Evolutionary conservation across 352 stramenopile genomes (phyloP).

Genomic region (Sclerospora graminicola): DNA sequence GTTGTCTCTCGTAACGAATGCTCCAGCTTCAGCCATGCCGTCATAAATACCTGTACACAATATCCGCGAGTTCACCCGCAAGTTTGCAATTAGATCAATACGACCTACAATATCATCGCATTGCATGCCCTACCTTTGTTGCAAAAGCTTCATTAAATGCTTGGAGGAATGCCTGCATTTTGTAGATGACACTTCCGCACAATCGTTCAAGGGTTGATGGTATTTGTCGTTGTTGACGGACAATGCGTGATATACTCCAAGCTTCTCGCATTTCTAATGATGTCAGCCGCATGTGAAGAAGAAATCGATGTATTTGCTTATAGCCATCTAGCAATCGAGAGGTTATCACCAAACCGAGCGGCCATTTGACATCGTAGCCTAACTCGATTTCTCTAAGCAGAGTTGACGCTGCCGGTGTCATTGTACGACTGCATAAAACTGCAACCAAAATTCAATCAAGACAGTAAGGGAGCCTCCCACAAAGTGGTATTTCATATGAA

Average conservation of each 20-base stretch:
- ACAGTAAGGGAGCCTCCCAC: not conserved
- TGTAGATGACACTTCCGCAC: slow-evolving; percentile 25
- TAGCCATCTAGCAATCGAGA: slow-evolving; percentile 23
- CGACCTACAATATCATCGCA: not conserved
- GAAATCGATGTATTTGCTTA: slow-evolving; percentile 30
- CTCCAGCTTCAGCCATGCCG: slow-evolving; percentile 27
- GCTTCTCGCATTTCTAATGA: slow-evolving; percentile 29
- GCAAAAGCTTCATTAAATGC: slow-evolving; percentile 43
- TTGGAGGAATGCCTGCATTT: slow-evolving; percentile 28
- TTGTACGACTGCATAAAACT: slow-evolving; percentile 30
- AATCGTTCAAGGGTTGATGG: slow-evolving; percentile 12
- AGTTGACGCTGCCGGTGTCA: slow-evolving; percentile 17
- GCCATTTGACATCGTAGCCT: slow-evolving; percentile 37
- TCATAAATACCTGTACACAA: slow-evolving; percentile 29
- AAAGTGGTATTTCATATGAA: not conserved
- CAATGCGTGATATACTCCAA: slow-evolving; percentile 26
- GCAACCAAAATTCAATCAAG: slow-evolving; percentile 1
- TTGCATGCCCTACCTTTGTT: slow-evolving; percentile 17
- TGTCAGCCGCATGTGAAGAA: slow-evolving; percentile 36
- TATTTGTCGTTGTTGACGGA: slow-evolving; percentile 7
- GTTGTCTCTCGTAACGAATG: slow-evolving; percentile 5
- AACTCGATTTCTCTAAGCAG: slow-evolving; percentile 39
- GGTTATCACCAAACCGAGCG: slow-evolving; percentile 37
- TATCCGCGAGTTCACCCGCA: not conserved
- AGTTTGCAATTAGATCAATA: not conserved